phyloP scores from a whole-genome alignment of 192 early-diverging fungal genomes.

The Linnemannia schmuckeri region DNA sequence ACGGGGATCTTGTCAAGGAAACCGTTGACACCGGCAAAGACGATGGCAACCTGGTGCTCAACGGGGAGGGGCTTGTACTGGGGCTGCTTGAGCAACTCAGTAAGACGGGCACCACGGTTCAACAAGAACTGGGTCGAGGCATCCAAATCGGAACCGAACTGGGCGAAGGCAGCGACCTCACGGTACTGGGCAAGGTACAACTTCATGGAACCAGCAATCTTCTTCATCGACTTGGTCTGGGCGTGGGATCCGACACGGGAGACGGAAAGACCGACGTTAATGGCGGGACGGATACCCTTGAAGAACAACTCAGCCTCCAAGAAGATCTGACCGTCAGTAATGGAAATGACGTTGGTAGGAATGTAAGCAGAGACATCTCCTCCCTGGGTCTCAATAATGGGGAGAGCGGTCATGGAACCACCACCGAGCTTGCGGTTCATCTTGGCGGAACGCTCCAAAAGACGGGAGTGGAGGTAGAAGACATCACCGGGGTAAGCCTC shows the following conservation, averaged over 20 bases:
- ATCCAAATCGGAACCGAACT: conserved; percentile 99
- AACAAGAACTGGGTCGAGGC: conserved; percentile 99
- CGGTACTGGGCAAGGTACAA: conserved; percentile 99
- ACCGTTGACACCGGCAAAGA: conserved; percentile 99
- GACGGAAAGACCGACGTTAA: conserved; percentile 99
- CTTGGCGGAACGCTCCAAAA: conserved; percentile 99
- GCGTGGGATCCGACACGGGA: conserved; percentile 99
- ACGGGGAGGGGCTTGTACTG: conserved; percentile 97
- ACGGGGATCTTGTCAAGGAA: conserved; percentile 99
- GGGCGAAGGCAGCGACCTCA: conserved; percentile 99
- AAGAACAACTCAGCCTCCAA: conserved; percentile 99
- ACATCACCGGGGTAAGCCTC: conserved; percentile 99
- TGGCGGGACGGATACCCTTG: conserved; percentile 99
- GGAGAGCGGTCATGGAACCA: conserved; percentile 98
- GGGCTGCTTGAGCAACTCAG: conserved; percentile 99
- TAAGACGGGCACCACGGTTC: conserved; percentile 99
- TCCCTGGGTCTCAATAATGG: conserved; percentile 99
- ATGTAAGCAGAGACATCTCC: conserved; percentile 99
- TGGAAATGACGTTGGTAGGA: conserved; percentile 99
- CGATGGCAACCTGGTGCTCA: conserved; percentile 97
- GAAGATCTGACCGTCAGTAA: conserved; percentile 99
- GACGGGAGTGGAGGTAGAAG: conserved; percentile 99
- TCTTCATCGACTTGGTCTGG: conserved; percentile 99
- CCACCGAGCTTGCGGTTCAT: conserved; percentile 97
- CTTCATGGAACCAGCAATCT: conserved; percentile 99